These are phyloP conservation scores for Phenoliferia sp. DNA, from an alignment of 1,284 basidiomycete genomes.

Conservation along the genomic window DNA sequence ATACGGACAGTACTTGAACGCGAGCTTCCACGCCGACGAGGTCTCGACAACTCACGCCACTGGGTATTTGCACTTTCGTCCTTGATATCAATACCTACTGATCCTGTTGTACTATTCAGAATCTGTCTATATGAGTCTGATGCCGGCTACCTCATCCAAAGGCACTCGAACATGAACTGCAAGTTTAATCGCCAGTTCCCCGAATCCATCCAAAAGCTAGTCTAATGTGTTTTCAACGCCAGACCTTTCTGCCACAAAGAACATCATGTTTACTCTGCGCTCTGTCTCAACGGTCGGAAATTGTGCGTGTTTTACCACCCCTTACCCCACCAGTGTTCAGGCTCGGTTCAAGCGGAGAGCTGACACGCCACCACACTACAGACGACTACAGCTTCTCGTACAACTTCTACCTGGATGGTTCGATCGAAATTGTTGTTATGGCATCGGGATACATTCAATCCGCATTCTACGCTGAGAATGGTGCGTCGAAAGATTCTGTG, in stretches of 20 bases:
- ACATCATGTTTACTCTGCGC: slow-evolving; percentile 34
- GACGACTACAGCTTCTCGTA: slow-evolving; percentile 24
- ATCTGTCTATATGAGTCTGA: neutral
- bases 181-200: neutral
- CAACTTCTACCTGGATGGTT: neutral
- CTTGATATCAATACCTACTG: too few species aligned
- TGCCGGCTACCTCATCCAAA: neutral
- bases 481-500: too few species aligned
- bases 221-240: neutral
- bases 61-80: too few species aligned
- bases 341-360: neutral
- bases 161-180: neutral
- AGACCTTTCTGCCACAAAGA: slow-evolving; percentile 15
- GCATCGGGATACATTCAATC: neutral
- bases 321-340: slow-evolving; percentile 26
- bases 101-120: neutral
- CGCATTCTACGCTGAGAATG: slow-evolving; percentile 33
- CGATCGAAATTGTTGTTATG: neutral
- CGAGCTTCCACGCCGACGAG: neutral
- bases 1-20: neutral
- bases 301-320: neutral
- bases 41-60: neutral
- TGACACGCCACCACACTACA: slow-evolving; percentile 35
- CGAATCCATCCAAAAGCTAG: neutral
- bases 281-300: slow-evolving; percentile 39